A percentile compares a stretch with the other conserved stretches of the same genome.
Evolutionary conservation across 495 filamentous ascomycete species (phyloP).

Genomic region (Xanthoparmelia taractica): DNA sequence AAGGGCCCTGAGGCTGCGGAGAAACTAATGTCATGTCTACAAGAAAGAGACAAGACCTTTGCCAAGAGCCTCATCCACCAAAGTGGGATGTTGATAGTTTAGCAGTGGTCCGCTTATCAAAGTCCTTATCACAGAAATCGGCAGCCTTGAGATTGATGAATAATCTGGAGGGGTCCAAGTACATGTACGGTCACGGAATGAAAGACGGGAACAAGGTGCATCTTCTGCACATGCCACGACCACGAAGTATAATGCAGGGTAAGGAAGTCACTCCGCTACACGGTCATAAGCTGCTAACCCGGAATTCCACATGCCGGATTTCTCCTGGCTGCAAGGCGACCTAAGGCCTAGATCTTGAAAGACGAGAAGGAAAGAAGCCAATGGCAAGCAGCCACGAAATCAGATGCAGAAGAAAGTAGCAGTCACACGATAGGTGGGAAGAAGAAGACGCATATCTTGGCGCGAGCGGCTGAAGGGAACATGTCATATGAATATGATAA

Average conservation of each 20-base stretch:
- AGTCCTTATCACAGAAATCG: background rate
- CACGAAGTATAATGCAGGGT: background rate
- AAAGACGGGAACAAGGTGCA: background rate
- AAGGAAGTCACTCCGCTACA: background rate
- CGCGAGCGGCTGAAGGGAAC: background rate
- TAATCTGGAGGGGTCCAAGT: background rate
- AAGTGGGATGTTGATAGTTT: background rate
- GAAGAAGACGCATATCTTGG: background rate
- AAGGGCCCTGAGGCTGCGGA: background rate
- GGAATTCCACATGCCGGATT: background rate
- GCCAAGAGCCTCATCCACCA: background rate
- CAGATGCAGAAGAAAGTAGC: conserved; percentile 7
- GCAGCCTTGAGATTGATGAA: background rate
- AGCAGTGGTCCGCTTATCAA: background rate
- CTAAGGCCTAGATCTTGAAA: background rate
- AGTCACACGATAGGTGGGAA: background rate
- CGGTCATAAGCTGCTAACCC: background rate
- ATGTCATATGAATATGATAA: background rate
- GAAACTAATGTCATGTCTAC: background rate
- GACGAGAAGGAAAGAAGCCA: conserved; percentile 8
- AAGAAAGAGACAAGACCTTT: background rate
- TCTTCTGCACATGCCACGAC: background rate
- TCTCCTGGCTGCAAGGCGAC: conserved; percentile 1
- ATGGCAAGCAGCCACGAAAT: conserved; percentile 16
- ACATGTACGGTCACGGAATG: background rate